A percentile compares a stretch with the other conserved stretches of the same genome.
phyloP scores from a whole-genome alignment of 2,329 filamentous ascomycete genomes.

The Ophiosphaerella narmari region DNA sequence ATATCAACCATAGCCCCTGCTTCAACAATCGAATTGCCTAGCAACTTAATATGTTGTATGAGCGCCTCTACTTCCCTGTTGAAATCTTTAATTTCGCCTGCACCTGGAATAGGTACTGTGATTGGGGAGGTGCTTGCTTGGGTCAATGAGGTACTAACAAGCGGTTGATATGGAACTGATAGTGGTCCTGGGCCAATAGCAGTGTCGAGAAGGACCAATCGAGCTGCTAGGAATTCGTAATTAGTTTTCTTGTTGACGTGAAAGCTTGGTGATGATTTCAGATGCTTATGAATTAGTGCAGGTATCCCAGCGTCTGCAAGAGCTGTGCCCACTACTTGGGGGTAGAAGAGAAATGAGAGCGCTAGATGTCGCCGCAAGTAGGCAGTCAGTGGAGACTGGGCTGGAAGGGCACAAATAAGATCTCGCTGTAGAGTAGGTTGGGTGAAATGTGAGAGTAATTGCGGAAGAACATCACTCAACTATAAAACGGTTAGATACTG shows the following conservation, averaged over 20 bases:
- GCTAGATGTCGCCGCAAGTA: slow-evolving; percentile 70
- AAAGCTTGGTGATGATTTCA: slow-evolving; percentile 54
- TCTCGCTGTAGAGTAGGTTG: slow-evolving; percentile 61
- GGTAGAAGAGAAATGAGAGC: slow-evolving; percentile 63
- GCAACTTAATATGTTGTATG: slow-evolving; percentile 51
- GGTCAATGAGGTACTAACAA: slow-evolving; percentile 30
- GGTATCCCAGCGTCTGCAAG: slow-evolving; percentile 28
- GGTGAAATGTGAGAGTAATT: slow-evolving; percentile 45
- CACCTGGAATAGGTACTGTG: slow-evolving; percentile 12
- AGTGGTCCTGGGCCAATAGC: slow-evolving; percentile 69
- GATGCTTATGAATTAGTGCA: slow-evolving; percentile 26
- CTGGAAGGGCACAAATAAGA: slow-evolving; percentile 64
- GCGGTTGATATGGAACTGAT: slow-evolving; percentile 35
- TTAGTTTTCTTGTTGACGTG: slow-evolving; percentile 62
- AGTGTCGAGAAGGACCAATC: slow-evolving; percentile 72
- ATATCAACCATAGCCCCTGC: slow-evolving; percentile 61
- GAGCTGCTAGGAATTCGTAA: slow-evolving; percentile 69
- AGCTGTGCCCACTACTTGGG: slow-evolving; percentile 25
- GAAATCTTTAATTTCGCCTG: slow-evolving; percentile 58
- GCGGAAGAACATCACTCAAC: slow-evolving; percentile 30
- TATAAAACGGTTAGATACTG: slow-evolving; percentile 29
- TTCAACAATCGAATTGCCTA: slow-evolving; percentile 69
- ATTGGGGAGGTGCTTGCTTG: slow-evolving; percentile 22
- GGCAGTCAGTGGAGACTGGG: slow-evolving; percentile 56
- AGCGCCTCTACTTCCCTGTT: slow-evolving; percentile 74